These are phyloP conservation scores for Aegilops umbellulata DNA, from an alignment of 176 grass and related monocot genomes.

Conservation along the genomic window DNA sequence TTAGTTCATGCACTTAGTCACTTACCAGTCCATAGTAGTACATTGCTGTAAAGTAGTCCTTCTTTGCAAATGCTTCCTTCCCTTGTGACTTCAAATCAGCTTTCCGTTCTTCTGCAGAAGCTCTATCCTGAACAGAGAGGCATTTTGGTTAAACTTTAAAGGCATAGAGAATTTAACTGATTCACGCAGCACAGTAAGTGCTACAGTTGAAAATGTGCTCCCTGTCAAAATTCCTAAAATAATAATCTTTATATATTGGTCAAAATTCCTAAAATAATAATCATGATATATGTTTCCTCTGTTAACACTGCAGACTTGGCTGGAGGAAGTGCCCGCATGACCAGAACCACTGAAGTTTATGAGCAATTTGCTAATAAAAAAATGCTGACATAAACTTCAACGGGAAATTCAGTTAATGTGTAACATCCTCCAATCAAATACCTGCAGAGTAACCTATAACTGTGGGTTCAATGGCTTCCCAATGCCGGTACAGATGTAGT, in stretches of 20 bases:
- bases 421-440: background rate
- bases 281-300: background rate
- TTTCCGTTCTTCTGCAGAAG: slow-evolving; percentile 7
- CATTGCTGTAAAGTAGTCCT: slow-evolving; percentile 36
- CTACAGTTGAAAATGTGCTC: background rate
- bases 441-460: background rate
- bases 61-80: slow-evolving; percentile 25
- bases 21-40: slow-evolving; percentile 28
- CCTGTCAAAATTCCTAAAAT: background rate
- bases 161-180: background rate
- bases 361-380: background rate
- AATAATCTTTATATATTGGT: background rate
- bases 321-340: background rate
- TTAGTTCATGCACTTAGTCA: background rate
- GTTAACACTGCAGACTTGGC: background rate
- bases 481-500: background rate
- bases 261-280: background rate
- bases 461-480: background rate
- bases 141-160: background rate
- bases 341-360: background rate
- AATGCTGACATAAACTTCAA: background rate
- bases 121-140: slow-evolving; percentile 15
- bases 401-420: background rate
- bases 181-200: background rate
- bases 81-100: slow-evolving; percentile 22